phyloP scores from a whole-genome alignment of 192 early-diverging fungal genomes.

The Spizellomyces sp. region DNA sequence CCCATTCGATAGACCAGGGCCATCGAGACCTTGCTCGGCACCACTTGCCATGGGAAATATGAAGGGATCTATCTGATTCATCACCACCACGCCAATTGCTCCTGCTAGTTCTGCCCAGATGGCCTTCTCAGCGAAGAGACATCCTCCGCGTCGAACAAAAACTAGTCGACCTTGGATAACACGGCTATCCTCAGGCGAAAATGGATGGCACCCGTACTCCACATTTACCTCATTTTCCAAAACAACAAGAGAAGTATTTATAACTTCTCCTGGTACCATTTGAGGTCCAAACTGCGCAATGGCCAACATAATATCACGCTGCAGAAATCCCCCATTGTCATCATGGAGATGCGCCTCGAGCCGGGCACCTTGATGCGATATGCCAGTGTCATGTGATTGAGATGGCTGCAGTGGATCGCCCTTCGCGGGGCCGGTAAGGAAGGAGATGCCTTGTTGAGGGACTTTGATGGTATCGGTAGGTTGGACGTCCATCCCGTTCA shows the following conservation, averaged over 20 bases:
- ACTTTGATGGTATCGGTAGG: no score
- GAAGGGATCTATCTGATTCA: conserved; percentile 21
- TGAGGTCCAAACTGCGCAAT: conserved; percentile 11
- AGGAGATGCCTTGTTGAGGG: no score
- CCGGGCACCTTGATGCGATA: no score
- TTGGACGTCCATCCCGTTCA: no score
- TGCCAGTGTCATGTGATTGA: no score
- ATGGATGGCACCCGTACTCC: conserved; percentile 14
- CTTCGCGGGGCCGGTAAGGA: no score
- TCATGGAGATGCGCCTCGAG: no score
- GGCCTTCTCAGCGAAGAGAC: conserved; percentile 46
- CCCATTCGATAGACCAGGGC: no score
- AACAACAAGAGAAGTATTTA: conserved; percentile 1
- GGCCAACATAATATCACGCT: not conserved
- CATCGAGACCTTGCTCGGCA: not conserved
- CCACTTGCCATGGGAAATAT: conserved; percentile 37
- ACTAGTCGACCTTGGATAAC: conserved; percentile 15
- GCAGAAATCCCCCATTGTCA: no score
- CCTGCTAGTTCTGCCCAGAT: conserved; percentile 37
- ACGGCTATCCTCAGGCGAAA: not conserved
- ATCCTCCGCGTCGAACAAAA: conserved; percentile 44
- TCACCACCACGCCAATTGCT: conserved; percentile 41
- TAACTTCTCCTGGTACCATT: not conserved
- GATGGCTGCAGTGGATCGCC: no score
- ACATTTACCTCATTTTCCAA: not conserved